Percentiles rank a stretch among this genome's conserved stretches.
Evolutionary conservation across 1,284 basidiomycete species (phyloP).

Genomic region (Nidula niveotomentosa): DNA sequence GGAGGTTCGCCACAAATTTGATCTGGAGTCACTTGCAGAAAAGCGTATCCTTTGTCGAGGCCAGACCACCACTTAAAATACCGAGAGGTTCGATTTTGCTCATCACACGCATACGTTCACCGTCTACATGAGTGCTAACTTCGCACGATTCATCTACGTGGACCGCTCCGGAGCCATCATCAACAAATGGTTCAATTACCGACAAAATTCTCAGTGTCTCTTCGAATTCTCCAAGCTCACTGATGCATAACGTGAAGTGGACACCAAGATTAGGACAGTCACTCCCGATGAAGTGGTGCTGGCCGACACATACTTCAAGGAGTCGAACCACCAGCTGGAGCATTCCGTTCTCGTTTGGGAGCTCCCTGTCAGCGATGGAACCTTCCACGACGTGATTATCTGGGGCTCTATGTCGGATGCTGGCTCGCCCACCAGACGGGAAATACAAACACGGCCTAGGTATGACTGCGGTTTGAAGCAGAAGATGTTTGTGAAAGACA

Average conservation of each 20-base stretch:
- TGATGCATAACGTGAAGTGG: slow-evolving; percentile 8
- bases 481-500: slow-evolving; percentile 15
- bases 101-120: slow-evolving; percentile 22
- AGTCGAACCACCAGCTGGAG: slow-evolving; percentile 7
- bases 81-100: slow-evolving; percentile 9
- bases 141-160: slow-evolving; percentile 23
- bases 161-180: slow-evolving; percentile 27
- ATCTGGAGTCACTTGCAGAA: too few species aligned
- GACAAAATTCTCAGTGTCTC: slow-evolving; percentile 9
- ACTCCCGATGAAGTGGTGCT: slow-evolving; percentile 2
- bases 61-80: slow-evolving; percentile 14
- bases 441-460: slow-evolving; percentile 15
- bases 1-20: too few species aligned
- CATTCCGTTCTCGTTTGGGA: slow-evolving; percentile 10
- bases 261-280: slow-evolving; percentile 13
- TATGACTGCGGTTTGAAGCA: slow-evolving; percentile 6
- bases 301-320: slow-evolving; percentile 5
- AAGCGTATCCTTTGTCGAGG: slow-evolving; percentile 4
- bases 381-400: slow-evolving; percentile 14
- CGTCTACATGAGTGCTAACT: slow-evolving; percentile 15
- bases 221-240: slow-evolving; percentile 11
- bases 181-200: slow-evolving; percentile 21
- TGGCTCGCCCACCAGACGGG: slow-evolving; percentile 12
- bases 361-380: neutral
- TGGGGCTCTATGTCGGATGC: slow-evolving; percentile 10